These are phyloP conservation scores for Clonostachys chloroleuca DNA, from an alignment of 2,329 filamentous ascomycete genomes.

Conservation along the genomic window DNA sequence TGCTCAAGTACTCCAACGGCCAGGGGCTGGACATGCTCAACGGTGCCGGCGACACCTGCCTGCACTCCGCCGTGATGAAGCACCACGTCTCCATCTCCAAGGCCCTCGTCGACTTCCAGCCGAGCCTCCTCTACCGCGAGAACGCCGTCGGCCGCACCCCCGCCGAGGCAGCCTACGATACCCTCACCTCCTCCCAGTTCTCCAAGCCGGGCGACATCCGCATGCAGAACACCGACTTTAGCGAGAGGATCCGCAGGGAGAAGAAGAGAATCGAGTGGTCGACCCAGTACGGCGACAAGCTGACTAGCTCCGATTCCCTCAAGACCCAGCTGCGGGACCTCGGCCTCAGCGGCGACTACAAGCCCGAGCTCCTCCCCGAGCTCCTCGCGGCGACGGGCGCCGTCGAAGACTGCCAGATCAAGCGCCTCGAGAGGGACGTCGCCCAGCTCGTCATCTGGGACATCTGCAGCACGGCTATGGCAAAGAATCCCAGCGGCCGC, in stretches of 20 bases:
- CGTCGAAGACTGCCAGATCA: slow-evolving; percentile 2
- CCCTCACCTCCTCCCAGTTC: slow-evolving; percentile 35
- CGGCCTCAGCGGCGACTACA: slow-evolving; percentile 20
- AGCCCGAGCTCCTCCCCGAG: slow-evolving; percentile 10
- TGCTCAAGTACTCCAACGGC: slow-evolving; percentile 44
- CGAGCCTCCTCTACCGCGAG: slow-evolving; percentile 62
- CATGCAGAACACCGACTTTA: not conserved
- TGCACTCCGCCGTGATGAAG: slow-evolving; percentile 51
- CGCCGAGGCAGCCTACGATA: slow-evolving; percentile 59
- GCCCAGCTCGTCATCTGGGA: slow-evolving; percentile 21
- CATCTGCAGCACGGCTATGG: slow-evolving; percentile 21
- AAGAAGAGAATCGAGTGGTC: not conserved
- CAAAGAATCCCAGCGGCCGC: slow-evolving; percentile 28
- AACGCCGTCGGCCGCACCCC: slow-evolving; percentile 75
- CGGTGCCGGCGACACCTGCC: slow-evolving; percentile 58
- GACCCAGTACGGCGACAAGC: not conserved
- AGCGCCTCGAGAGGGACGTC: slow-evolving; percentile 3
- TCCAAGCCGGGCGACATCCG: slow-evolving; percentile 6
- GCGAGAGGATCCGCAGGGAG: not conserved
- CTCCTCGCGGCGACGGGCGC: slow-evolving; percentile 18
- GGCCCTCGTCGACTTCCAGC: slow-evolving; percentile 47
- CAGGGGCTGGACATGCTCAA: slow-evolving; percentile 55
- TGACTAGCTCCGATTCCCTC: slow-evolving; percentile 6
- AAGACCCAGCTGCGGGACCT: slow-evolving; percentile 10
- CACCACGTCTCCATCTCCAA: slow-evolving; percentile 27